A percentile compares a stretch with the other conserved stretches of the same genome.
Evolutionary conservation across 345 rosid species (phyloP).

Genomic region (Cochlearia excelsa): DNA sequence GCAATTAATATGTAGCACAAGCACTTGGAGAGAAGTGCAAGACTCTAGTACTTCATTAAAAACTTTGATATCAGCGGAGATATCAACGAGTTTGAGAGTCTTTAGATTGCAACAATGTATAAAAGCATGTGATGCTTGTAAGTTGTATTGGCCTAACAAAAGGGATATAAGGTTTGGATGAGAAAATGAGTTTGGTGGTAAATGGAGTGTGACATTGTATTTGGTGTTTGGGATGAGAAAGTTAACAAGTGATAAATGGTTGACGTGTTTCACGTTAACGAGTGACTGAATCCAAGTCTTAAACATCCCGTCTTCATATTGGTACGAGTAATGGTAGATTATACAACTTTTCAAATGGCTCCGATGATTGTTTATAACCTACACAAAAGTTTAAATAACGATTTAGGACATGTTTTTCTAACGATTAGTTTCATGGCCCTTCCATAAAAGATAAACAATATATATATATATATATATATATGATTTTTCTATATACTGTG

Average conservation of each 20-base stretch:
- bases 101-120: neutral
- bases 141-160: neutral
- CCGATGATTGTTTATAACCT: slow-evolving; percentile 17
- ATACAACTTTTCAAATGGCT: neutral
- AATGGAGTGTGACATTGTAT: neutral
- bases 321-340: neutral
- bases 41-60: slow-evolving; percentile 12
- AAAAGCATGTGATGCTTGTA: slow-evolving; percentile 3
- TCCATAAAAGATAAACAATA: no score
- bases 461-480: no score
- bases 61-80: neutral
- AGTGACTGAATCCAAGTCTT: slow-evolving; percentile 15
- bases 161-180: neutral
- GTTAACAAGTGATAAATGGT: slow-evolving; percentile 2
- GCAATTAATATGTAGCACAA: neutral
- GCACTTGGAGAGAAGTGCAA: slow-evolving; percentile 15
- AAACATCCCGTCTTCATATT: neutral
- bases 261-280: neutral
- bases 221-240: neutral
- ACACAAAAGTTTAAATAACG: no score
- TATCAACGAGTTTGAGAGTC: neutral
- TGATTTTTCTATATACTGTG: no score
- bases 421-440: no score
- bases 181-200: slow-evolving; percentile 15
- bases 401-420: no score